phyloP scores from a whole-genome alignment of 2,329 filamentous ascomycete species.

The Tolypocladium ovalisporum region DNA sequence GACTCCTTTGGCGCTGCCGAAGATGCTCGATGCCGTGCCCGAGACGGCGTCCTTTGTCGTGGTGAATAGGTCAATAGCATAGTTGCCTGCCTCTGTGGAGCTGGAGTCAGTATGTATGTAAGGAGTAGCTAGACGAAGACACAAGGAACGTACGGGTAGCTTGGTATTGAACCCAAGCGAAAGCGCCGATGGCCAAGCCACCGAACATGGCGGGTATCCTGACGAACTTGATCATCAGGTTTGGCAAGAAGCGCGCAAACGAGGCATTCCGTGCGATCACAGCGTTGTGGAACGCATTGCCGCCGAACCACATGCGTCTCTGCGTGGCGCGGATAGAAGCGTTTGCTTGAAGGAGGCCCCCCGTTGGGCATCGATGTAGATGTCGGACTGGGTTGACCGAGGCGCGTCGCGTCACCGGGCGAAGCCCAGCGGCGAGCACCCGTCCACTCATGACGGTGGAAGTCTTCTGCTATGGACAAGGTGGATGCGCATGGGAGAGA shows the following conservation, averaged over 20 bases:
- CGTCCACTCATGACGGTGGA: slow-evolving; percentile 22
- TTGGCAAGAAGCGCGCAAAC: slow-evolving; percentile 62
- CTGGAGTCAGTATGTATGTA: slow-evolving; percentile 13
- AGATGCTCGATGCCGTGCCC: slow-evolving; percentile 56
- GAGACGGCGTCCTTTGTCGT: slow-evolving; percentile 62
- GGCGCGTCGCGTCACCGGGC: slow-evolving; percentile 54
- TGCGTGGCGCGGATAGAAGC: slow-evolving; percentile 48
- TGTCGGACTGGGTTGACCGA: slow-evolving; percentile 46
- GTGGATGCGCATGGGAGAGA: neutral
- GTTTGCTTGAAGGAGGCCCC: slow-evolving; percentile 59
- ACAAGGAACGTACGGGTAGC: slow-evolving; percentile 57
- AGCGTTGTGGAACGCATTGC: slow-evolving; percentile 76
- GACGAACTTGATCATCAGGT: slow-evolving; percentile 80
- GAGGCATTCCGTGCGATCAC: slow-evolving; percentile 53
- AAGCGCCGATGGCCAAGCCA: slow-evolving; percentile 71
- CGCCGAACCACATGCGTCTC: slow-evolving; percentile 64
- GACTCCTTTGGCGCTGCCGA: slow-evolving; percentile 62
- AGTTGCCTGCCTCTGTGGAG: slow-evolving; percentile 34
- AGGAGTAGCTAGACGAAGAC: neutral
- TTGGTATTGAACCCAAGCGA: slow-evolving; percentile 94
- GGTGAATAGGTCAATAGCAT: slow-evolving; percentile 55
- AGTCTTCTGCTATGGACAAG: slow-evolving; percentile 1
- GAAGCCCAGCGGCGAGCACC: slow-evolving; percentile 56
- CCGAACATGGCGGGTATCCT: slow-evolving; percentile 87
- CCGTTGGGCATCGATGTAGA: slow-evolving; percentile 55